Evolutionary conservation across 371 early-diverging fungal genomes (phyloP).

Genomic region (Cladochytrium tenue): DNA sequence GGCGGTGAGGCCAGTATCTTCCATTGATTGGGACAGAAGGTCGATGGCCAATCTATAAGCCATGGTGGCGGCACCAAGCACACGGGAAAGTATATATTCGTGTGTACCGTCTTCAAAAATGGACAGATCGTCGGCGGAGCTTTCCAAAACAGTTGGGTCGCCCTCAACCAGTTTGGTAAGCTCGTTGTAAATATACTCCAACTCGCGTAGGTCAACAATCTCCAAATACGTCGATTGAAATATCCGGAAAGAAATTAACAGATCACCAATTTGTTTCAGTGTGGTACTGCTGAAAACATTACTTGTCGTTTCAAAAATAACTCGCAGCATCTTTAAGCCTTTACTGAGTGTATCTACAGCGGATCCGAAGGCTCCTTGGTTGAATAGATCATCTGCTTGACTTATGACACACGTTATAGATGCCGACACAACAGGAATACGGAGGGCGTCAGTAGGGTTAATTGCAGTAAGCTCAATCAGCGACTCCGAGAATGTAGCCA

Average conservation of each 20-base stretch:
- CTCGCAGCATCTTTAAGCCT: constrained; percentile 38
- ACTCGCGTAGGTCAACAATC: not conserved
- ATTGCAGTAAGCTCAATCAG: no score
- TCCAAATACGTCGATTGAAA: not conserved
- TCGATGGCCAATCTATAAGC: no score
- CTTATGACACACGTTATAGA: not conserved
- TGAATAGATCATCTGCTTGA: constrained; percentile 59
- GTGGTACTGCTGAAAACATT: constrained; percentile 32
- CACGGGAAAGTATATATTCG: no score
- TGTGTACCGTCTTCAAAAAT: no score
- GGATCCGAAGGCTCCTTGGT: constrained; percentile 73
- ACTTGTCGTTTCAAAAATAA: constrained; percentile 15
- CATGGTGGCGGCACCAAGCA: no score
- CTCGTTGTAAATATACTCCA: not conserved
- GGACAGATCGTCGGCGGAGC: no score
- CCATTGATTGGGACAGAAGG: no score
- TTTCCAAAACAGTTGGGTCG: no score
- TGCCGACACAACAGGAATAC: no score
- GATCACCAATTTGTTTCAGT: constrained; percentile 76
- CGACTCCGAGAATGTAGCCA: no score
- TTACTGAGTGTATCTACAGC: constrained; percentile 60
- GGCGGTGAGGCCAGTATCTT: no score
- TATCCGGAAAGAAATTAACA: constrained; percentile 52
- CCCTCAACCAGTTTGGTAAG: constrained; percentile 1
- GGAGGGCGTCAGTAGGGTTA: no score